These are phyloP conservation scores for Tuber indicum DNA, from an alignment of 495 filamentous ascomycete genomes.

Conservation along the genomic window DNA sequence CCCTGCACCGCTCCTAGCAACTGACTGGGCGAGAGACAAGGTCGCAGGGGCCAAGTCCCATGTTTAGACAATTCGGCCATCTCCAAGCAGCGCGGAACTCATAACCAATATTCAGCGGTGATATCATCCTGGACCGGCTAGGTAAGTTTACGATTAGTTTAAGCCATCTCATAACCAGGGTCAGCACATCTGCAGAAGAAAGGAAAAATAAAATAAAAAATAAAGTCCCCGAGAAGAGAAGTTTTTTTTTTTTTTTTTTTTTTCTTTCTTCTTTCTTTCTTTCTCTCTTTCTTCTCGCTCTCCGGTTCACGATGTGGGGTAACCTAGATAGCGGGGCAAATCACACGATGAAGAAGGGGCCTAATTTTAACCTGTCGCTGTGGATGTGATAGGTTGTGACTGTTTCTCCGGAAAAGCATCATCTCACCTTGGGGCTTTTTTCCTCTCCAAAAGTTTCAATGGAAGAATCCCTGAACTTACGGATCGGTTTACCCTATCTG, in stretches of 20 bases:
- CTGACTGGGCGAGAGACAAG: neutral
- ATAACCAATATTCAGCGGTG: neutral
- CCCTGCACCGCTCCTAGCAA: neutral
- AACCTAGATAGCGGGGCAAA: neutral
- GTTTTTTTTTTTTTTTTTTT: neutral
- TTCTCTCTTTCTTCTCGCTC: neutral
- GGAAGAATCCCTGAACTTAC: neutral
- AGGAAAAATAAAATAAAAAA: neutral
- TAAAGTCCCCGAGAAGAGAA: neutral
- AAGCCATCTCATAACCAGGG: neutral
- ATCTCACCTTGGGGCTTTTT: neutral
- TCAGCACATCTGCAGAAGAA: neutral
- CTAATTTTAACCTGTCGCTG: neutral
- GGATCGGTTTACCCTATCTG: neutral
- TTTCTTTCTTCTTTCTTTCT: too few species aligned
- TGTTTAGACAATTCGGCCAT: neutral
- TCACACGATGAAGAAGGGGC: neutral
- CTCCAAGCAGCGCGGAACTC: neutral
- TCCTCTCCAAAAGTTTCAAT: neutral
- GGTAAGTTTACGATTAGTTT: neutral
- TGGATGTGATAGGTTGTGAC: neutral
- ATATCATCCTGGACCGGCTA: neutral
- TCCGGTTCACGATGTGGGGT: neutral
- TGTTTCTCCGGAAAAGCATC: neutral
- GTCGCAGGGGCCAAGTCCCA: neutral